A percentile compares a stretch with the other conserved stretches of the same genome.
These are phyloP conservation scores for Marchantia paleacea DNA, from an alignment of 225 moss, liverwort and hornwort genomes.

Conservation along the genomic window DNA sequence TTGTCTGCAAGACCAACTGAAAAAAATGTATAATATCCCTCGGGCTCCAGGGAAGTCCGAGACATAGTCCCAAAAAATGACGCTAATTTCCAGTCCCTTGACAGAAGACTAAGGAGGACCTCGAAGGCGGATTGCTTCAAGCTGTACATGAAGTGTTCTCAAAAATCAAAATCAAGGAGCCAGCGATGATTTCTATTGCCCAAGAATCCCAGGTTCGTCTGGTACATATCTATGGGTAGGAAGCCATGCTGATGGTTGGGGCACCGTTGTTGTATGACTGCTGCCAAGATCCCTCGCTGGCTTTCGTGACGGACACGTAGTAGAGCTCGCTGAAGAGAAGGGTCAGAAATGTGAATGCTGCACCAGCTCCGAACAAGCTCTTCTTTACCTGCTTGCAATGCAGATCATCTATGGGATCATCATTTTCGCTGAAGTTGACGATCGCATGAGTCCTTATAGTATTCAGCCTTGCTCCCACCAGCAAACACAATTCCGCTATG, in stretches of 20 bases:
- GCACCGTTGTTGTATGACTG: slow-evolving; percentile 58
- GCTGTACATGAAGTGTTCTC: too few relatives aligned
- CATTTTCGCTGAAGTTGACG: slow-evolving; percentile 11
- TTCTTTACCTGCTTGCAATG: slow-evolving; percentile 59
- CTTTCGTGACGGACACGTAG: slow-evolving; percentile 46
- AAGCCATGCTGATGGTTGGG: slow-evolving; percentile 71
- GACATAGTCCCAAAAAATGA: neutral
- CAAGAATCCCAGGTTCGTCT: neutral
- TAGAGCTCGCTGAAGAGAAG: slow-evolving; percentile 63
- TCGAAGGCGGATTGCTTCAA: too few relatives aligned
- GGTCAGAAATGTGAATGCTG: slow-evolving; percentile 69
- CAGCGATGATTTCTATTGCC: neutral
- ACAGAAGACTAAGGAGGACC: neutral
- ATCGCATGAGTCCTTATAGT: slow-evolving; percentile 22
- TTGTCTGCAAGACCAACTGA: neutral
- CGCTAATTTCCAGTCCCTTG: neutral
- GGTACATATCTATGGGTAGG: slow-evolving; percentile 40
- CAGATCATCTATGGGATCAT: slow-evolving; percentile 8
- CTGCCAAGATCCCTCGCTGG: slow-evolving; percentile 38
- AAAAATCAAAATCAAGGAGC: neutral
- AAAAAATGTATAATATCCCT: neutral
- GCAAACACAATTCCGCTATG: slow-evolving; percentile 33
- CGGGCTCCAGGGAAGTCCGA: neutral
- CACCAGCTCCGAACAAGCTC: slow-evolving; percentile 61
- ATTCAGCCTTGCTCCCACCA: slow-evolving; percentile 43